Base-by-base conservation (phyloP, 139 green algal genomes). In the Deuterostichococcus epilithicus region DNA sequence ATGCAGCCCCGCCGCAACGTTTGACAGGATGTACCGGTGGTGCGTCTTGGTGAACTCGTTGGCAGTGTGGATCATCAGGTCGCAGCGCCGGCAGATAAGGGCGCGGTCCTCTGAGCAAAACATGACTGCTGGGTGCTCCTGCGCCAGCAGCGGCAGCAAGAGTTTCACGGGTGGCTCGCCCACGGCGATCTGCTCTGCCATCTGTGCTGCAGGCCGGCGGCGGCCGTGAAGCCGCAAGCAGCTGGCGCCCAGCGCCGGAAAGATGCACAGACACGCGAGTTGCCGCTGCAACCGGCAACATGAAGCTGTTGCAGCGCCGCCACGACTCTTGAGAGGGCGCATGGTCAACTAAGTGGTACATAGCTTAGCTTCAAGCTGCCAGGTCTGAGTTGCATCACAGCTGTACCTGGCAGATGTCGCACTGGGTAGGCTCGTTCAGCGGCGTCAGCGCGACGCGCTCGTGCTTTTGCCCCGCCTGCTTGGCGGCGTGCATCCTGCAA, bases 61-160 rank as follows among this genome's bases (percentile, higher is more conserved):
- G 18, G 78, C 78, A 25, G 72, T 82, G 66, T 82, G 78, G 28
- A 82, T 82, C 78, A 82, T 82, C 28, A 82, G 42, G 36, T 82
- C 78, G 45, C 78, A 73, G 20, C 68, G 35, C 33, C 68, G 35
- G 60, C 77, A 81, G 33, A 73, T 82, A 39, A 82, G 6, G 44
- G 78, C 78, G n/a, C 78, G 33, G 34, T 82, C 78, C 35, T 82
- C 78, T 6, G 39, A 65, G 66, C 78, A 82, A n/a, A 82, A 82
- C 39, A 82, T 35, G 0, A 82, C 78, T 36, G 78, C 78, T 33
- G 42, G 42, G 10, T 59, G 39, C 26, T 79, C 75, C 75, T 79
- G 75, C 5, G 18, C 25, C 4, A 72, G 3, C 13, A 59, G 26
- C 32, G 37, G 44, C 4, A 45, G 26, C 30, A 33, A 0, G 44